Base-by-base conservation (phyloP, 305 asterid genomes). In the Withania somnifera region DNA sequence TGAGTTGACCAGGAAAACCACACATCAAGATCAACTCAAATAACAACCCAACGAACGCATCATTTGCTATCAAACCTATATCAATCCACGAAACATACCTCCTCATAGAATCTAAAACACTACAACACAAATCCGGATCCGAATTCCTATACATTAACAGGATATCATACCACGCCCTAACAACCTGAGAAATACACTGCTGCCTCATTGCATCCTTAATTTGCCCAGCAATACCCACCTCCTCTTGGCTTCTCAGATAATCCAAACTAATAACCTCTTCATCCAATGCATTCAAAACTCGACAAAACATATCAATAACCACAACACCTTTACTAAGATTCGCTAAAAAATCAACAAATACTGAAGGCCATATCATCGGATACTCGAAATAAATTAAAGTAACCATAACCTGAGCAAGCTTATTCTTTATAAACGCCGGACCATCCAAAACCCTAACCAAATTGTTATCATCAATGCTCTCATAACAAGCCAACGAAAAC, bases 161-260 rank as follows among this genome's bases (percentile, higher is more conserved):
- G 81, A 96, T 89, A 68, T 91, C 89, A 52, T 92, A 96, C 94
- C 98, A 96, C 0, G 89, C 94, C 82, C 91, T 63, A 40, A 93
- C 99, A 78, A 97, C 87, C 87, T 94, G 98, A 71, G 90, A 86
- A 85, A 93, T 91, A 78, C 99, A 96, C 81, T 96, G 98, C 60
- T 87, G 92, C 90, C 98, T 91, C 98, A 96, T 96, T 0, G 97
- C 94, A 78, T 94, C 98, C 90, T 96, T 95, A 76, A 95, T 86
- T 86, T 93, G 89, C 83, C 89, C 92, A 0, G 98, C 91, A 13
- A 86, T 73, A 11, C 88, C 91, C 84, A 91, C 90, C 73, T 94
- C 99, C 75, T 88, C 91, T 26, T 85, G 84, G 79, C 81, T 92
- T 34, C 97, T 93, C 0, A 93, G 98, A 82, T 96, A 93, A 42